These are phyloP conservation scores for Durio zibethinus DNA, from an alignment of 345 rosid genomes.

Conservation along the genomic window DNA sequence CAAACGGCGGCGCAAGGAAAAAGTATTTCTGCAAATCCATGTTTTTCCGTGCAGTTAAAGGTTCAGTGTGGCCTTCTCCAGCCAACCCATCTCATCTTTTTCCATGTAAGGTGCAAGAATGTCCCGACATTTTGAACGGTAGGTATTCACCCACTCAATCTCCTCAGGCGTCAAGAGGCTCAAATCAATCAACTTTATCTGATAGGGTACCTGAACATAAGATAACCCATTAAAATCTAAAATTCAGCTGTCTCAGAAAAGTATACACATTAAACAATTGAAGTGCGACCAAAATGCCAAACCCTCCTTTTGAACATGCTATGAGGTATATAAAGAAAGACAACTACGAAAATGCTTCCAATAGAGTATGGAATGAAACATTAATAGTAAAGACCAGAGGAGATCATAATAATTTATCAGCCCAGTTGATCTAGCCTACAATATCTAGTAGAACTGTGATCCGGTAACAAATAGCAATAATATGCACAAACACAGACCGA, in stretches of 20 bases:
- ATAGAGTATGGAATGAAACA: background rate
- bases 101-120: slow-evolving; percentile 65
- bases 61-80: slow-evolving; percentile 81
- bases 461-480: no score
- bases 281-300: background rate
- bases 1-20: no score
- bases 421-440: background rate
- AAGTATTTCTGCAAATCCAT: no score
- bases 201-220: slow-evolving; percentile 71
- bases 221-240: background rate
- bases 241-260: no score
- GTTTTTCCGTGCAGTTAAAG: slow-evolving; percentile 47
- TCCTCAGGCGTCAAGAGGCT: slow-evolving; percentile 57
- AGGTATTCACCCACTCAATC: slow-evolving; percentile 70
- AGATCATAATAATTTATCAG: background rate
- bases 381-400: background rate
- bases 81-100: slow-evolving; percentile 73
- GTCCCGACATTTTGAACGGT: slow-evolving; percentile 68
- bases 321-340: background rate
- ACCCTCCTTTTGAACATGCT: background rate
- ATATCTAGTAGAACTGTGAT: background rate
- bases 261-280: background rate
- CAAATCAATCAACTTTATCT: slow-evolving; percentile 69
- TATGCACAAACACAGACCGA: no score
- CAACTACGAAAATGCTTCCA: background rate